Percentiles rank a stretch among this genome's conserved stretches.
Evolutionary conservation across 148 eudicot species (phyloP).

Genomic region (Persicaria tinctoria): DNA sequence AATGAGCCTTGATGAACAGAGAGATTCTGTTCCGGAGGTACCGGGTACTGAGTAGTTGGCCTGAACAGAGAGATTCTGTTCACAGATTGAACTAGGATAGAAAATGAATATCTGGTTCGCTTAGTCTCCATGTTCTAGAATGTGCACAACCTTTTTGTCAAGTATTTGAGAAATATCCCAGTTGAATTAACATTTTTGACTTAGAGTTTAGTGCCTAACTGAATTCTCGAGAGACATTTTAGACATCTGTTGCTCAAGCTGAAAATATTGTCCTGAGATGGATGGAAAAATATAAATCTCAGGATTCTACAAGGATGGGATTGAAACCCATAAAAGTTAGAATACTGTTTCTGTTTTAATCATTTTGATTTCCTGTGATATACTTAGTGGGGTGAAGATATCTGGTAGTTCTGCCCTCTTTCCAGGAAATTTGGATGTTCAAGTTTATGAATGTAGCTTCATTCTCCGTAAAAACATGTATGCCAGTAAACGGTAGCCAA

Average conservation of each 20-base stretch:
- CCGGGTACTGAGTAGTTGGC: not conserved
- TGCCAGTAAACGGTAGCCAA: constrained; percentile 42
- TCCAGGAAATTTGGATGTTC: not conserved
- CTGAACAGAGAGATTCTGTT: not conserved
- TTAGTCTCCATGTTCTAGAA: not conserved
- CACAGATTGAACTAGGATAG: not conserved
- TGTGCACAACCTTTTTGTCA: not conserved
- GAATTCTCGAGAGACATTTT: not conserved
- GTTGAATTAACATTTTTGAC: not conserved
- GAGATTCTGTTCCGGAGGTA: not conserved
- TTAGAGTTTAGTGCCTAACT: not conserved
- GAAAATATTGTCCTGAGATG: not conserved
- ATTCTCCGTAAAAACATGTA: constrained; percentile 34
- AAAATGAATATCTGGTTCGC: not conserved
- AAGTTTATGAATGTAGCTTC: constrained; percentile 24
- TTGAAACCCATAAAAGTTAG: not conserved
- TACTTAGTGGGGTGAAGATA: not conserved
- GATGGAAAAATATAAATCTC: not conserved
- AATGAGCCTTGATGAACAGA: not conserved
- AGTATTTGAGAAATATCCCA: not conserved
- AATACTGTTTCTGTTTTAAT: not conserved
- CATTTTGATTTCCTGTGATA: not conserved
- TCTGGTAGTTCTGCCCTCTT: not conserved
- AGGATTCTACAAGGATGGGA: not conserved
- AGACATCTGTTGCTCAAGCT: not conserved